Evolutionary conservation across 208 protist genomes (phyloP).

Genomic region (Acanthamoeba healyi): DNA sequence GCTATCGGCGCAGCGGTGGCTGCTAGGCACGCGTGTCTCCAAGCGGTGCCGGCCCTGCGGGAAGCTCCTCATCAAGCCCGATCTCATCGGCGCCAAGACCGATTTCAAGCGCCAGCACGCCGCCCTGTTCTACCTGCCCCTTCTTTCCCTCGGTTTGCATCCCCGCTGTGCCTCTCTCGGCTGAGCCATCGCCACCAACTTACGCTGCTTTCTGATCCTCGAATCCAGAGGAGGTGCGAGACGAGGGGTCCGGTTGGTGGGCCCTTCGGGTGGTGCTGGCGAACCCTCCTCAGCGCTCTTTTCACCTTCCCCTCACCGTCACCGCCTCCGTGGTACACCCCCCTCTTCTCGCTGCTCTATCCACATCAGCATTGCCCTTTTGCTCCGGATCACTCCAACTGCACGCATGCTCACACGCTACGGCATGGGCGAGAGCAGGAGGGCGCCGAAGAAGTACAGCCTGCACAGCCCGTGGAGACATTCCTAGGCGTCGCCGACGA

Average conservation of each 20-base stretch:
- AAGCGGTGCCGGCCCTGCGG: conserved; percentile 57
- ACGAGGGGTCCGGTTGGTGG: neutral
- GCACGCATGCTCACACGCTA: neutral
- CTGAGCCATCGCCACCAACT: neutral
- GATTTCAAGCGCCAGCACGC: conserved; percentile 68
- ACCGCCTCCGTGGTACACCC: neutral
- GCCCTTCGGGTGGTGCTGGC: conserved; percentile 32
- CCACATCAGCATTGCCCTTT: neutral
- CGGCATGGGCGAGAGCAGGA: neutral
- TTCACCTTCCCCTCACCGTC: neutral
- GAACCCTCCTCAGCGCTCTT: conserved; percentile 24
- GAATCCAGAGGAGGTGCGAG: neutral
- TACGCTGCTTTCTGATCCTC: neutral
- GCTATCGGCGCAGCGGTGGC: conserved; percentile 26
- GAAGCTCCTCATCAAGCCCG: conserved; percentile 68
- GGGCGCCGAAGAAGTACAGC: conserved; percentile 4
- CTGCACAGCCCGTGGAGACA: conserved; percentile 17
- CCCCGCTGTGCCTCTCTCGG: neutral
- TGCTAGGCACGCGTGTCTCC: conserved; percentile 24
- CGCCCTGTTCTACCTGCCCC: conserved; percentile 54
- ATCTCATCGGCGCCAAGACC: conserved; percentile 70
- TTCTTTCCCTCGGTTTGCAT: neutral
- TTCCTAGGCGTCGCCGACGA: conserved; percentile 57
- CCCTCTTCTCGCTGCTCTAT: neutral
- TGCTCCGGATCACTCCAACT: neutral